Conservation (phyloP, 1,284 basidiomycete genomes). For the Farysia itapuensis region DNA sequence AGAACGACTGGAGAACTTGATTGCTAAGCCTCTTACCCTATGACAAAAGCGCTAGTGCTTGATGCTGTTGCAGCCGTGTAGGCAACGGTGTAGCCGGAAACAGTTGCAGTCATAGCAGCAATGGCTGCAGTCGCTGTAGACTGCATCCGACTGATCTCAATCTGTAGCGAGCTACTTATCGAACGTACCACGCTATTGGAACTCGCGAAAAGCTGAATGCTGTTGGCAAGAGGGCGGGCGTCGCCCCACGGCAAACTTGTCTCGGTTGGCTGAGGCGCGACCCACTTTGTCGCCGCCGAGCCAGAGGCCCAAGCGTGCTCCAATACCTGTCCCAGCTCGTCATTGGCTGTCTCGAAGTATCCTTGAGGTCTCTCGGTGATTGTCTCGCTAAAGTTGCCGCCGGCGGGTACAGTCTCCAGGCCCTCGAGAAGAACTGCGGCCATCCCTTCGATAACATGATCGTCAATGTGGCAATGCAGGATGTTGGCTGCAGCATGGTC, state of each 20-base stretch:
- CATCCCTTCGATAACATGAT: conserved; percentile 42
- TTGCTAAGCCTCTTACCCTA: too few relatives aligned
- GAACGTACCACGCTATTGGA: conserved; percentile 24
- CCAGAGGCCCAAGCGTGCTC: conserved; percentile 13
- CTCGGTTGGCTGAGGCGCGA: conserved; percentile 20
- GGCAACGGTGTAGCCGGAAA: conserved; percentile 9
- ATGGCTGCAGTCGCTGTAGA: conserved; percentile 12
- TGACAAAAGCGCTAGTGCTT: too few relatives aligned
- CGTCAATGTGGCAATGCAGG: conserved; percentile 41
- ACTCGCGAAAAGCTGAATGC: conserved; percentile 30
- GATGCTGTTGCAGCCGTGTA: conserved; percentile 11
- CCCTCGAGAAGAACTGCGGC: conserved; percentile 39
- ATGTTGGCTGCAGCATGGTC: conserved; percentile 39
- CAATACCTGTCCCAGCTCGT: conserved; percentile 20
- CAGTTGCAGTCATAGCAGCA: conserved; percentile 21
- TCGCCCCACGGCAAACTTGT: conserved; percentile 31
- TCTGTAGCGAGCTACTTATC: conserved; percentile 23
- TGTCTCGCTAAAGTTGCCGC: conserved; percentile 26
- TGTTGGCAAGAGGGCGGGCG: conserved; percentile 21
- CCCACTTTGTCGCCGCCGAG: conserved; percentile 4
- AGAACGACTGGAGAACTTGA: too few relatives aligned
- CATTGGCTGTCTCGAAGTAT: conserved; percentile 24
- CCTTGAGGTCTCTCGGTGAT: conserved; percentile 10
- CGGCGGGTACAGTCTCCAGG: conserved; percentile 29
- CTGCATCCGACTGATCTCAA: conserved; percentile 10